A percentile compares a stretch with the other conserved stretches of the same genome.
phyloP scores from a whole-genome alignment of 2,329 filamentous ascomycete genomes.

The Stagonosporopsis chrysanthemi region DNA sequence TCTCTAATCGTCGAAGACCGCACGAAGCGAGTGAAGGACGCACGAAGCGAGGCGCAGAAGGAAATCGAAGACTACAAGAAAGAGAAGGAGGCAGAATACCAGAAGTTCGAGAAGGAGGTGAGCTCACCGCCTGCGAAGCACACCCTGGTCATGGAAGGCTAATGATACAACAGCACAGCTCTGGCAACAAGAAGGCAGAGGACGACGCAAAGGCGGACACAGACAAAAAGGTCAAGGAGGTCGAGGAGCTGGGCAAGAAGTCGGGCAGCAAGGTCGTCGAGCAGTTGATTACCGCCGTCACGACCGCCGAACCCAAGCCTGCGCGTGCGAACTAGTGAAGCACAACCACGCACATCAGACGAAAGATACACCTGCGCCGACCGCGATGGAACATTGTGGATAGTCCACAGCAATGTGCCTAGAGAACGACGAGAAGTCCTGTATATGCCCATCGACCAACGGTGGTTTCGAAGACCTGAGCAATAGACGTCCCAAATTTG shows the following conservation, averaged over 20 bases:
- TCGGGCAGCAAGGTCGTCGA: conserved; percentile 80
- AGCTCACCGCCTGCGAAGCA: conserved; percentile 17
- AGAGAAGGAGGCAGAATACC: conserved; percentile 92
- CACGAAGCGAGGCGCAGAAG: conserved; percentile 94
- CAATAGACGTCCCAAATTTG: conserved; percentile 22
- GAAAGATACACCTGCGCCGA: not conserved
- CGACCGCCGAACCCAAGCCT: conserved; percentile 78
- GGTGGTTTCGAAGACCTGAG: conserved; percentile 17
- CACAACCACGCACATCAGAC: not conserved
- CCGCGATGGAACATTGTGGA: not conserved
- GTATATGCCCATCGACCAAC: conserved; percentile 16
- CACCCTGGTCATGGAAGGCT: conserved; percentile 15
- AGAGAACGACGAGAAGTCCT: conserved; percentile 6
- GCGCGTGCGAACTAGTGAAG: conserved; percentile 48
- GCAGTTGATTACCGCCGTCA: conserved; percentile 83
- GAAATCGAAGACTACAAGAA: conserved; percentile 93
- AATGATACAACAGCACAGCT: conserved; percentile 74
- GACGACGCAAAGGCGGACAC: conserved; percentile 80
- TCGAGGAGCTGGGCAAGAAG: conserved; percentile 80
- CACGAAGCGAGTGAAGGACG: conserved; percentile 96
- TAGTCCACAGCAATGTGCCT: not conserved
- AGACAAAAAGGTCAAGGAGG: conserved; percentile 81
- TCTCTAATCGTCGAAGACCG: conserved; percentile 67
- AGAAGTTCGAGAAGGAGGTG: conserved; percentile 87
- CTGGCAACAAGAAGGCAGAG: conserved; percentile 80